Percentiles rank a stretch among this genome's conserved stretches.
phyloP scores from a whole-genome alignment of 23 red algal species.

The Gracilaria caudata region DNA sequence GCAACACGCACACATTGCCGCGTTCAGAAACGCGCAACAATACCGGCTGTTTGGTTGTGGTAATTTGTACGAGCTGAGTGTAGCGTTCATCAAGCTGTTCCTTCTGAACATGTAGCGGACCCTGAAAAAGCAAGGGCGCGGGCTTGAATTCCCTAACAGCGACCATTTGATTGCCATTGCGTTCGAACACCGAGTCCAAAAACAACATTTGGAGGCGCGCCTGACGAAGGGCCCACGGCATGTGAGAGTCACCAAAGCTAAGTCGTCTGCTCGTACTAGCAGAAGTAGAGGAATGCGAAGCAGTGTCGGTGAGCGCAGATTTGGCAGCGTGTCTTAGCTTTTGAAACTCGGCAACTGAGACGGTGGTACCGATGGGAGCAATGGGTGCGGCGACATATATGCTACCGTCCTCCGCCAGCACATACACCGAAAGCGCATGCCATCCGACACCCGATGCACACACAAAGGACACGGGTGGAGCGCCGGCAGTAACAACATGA shows the following conservation, averaged over 20 bases:
- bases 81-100: constrained; percentile 21
- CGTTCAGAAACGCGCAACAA: constrained; percentile 40
- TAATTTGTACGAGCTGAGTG: neutral
- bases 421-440: constrained; percentile 48
- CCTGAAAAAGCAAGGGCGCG: constrained; percentile 56
- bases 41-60: constrained; percentile 25
- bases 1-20: constrained; percentile 54
- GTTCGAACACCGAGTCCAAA: constrained; percentile 55
- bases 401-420: constrained; percentile 53
- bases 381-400: constrained; percentile 66
- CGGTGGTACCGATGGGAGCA: constrained; percentile 48
- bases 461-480: constrained; percentile 53
- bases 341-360: neutral
- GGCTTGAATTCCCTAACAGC: constrained; percentile 68
- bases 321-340: constrained; percentile 1
- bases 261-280: neutral
- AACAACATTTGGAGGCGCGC: constrained; percentile 49
- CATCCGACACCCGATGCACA: constrained; percentile 55
- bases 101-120: constrained; percentile 49
- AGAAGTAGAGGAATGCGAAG: neutral
- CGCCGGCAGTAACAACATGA: constrained; percentile 29
- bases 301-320: neutral
- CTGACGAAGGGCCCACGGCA: constrained; percentile 47
- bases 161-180: constrained; percentile 38
- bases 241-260: constrained; percentile 28